Evolutionary conservation across 768 basidiomycete genomes (phyloP).

Genomic region (Hygrocybe punicea): DNA sequence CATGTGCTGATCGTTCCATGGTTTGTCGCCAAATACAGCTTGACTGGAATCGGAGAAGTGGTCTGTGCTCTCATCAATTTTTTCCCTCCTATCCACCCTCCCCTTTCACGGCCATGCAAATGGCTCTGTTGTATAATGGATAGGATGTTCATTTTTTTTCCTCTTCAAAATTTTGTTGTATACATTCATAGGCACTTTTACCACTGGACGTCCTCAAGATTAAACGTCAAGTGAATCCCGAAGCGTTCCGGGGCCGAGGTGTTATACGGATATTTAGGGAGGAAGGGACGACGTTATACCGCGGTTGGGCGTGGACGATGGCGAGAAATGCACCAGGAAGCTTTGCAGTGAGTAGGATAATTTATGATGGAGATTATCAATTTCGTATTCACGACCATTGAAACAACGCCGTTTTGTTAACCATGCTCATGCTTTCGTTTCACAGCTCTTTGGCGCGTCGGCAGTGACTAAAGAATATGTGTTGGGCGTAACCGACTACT

Average conservation of each 20-base stretch:
- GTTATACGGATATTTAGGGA: conserved; percentile 86
- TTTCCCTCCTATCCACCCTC: too few species aligned
- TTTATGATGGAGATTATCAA: too few species aligned
- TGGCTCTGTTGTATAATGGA: too few species aligned
- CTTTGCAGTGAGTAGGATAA: conserved; percentile 69
- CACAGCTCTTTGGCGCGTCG: conserved; percentile 92
- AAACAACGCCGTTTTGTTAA: too few species aligned
- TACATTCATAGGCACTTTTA: conserved; percentile 64
- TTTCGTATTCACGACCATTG: too few species aligned
- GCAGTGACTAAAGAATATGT: conserved; percentile 92
- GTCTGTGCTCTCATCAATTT: conserved; percentile 40
- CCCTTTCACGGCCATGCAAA: too few species aligned
- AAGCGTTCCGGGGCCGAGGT: conserved; percentile 94
- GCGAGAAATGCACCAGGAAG: conserved; percentile 94
- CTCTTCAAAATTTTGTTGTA: too few species aligned
- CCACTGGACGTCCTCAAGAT: conserved; percentile 97
- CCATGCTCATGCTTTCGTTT: background rate
- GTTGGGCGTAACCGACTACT: conserved; percentile 57
- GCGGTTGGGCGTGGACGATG: conserved; percentile 99
- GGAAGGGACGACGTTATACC: conserved; percentile 88
- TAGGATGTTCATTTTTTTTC: background rate
- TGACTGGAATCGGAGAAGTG: conserved; percentile 92
- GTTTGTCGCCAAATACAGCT: conserved; percentile 41
- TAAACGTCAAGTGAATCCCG: conserved; percentile 97
- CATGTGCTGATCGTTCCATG: background rate